Evolutionary conservation across 2,329 filamentous ascomycete species (phyloP), one percentile per base, ranked within the genome.

Genomic region (Ascochyta rabiei): DNA sequence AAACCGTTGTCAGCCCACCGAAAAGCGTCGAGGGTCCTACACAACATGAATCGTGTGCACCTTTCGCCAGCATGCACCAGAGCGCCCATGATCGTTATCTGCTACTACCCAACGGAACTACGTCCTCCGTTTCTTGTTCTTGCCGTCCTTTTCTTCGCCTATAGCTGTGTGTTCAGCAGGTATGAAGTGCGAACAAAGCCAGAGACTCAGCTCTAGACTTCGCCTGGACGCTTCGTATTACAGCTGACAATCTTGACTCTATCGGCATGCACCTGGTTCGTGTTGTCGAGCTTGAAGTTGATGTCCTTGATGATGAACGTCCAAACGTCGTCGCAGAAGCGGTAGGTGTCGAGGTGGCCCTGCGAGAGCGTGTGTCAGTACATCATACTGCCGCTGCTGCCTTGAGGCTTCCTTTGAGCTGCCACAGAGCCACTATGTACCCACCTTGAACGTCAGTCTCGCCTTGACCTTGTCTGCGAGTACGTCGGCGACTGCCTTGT

Each of bases 281-380:
- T 86, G 64, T 89, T 91, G 67, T 98, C 93, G 80, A 98, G 89
- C 80, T 99, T 99, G 81, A 99, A 98, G n/a, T 88, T 92, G 51
- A 98, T 93, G 64, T 98, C 95, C 79, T 97, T 97, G 78, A 99
- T 96, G 54, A 99, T 85, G 76, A 99, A 99, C 1, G 95, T 99
- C 95, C 95, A 99, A 55, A 99, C 95, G 80, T 99, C 95, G 78
- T 99, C 95, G 81, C 95, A 99, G 84, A 99, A 99, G 66, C 95
- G 89, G 81, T 99, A 99, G 15, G 95, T 98, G 75, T 98, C 93
- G 60, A 99, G 87, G 73, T 96, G 95, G 42, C 95, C 95, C 93
- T 97, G 67, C 37, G 45, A 50, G 35, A 19, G 15, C 37, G 9
- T 48, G 47, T 7, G 56, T 73, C 37, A 71, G 63, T 49, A 44